phyloP scores from a whole-genome alignment of 257 asterid species.

The Hygrophila difformis region DNA sequence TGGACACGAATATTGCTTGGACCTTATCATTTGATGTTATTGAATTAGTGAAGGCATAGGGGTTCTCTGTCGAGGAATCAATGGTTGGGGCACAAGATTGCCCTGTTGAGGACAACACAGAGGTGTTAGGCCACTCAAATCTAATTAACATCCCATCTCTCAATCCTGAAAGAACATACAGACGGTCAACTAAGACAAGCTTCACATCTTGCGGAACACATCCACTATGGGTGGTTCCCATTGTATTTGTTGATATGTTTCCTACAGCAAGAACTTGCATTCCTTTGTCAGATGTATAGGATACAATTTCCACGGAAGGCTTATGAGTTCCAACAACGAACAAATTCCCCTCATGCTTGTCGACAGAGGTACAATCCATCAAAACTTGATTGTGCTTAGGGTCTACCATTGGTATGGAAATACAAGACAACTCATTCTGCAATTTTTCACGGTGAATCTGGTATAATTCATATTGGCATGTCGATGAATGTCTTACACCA shows the following conservation, averaged over 20 bases:
- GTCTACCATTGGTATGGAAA: conserved; percentile 59
- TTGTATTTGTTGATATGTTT: conserved; percentile 56
- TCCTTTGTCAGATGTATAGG: conserved; percentile 58
- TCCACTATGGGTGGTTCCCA: conserved; percentile 72
- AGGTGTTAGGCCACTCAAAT: conserved; percentile 85
- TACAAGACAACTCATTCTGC: conserved; percentile 88
- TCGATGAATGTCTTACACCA: conserved; percentile 47
- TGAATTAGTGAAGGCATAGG: too few species aligned
- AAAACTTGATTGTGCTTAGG: conserved; percentile 25
- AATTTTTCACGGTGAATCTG: conserved; percentile 64
- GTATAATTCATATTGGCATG: conserved; percentile 44
- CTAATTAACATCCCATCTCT: conserved; percentile 98
- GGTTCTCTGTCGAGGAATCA: conserved; percentile 34
- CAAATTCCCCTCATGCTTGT: conserved; percentile 29
- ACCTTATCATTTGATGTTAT: conserved; percentile 27
- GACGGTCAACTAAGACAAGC: conserved; percentile 79
- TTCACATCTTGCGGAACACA: conserved; percentile 93
- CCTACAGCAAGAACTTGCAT: conserved; percentile 65
- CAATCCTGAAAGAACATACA: conserved; percentile 83
- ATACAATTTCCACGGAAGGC: conserved; percentile 90
- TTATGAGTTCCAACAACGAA: conserved; percentile 87
- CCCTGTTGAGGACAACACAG: conserved; percentile 28
- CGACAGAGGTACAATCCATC: conserved; percentile 32
- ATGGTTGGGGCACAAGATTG: conserved; percentile 28
- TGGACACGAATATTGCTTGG: conserved; percentile 22